Conservation (phyloP, 306 rosid genomes). For the Gastrolobium bilobum region DNA sequence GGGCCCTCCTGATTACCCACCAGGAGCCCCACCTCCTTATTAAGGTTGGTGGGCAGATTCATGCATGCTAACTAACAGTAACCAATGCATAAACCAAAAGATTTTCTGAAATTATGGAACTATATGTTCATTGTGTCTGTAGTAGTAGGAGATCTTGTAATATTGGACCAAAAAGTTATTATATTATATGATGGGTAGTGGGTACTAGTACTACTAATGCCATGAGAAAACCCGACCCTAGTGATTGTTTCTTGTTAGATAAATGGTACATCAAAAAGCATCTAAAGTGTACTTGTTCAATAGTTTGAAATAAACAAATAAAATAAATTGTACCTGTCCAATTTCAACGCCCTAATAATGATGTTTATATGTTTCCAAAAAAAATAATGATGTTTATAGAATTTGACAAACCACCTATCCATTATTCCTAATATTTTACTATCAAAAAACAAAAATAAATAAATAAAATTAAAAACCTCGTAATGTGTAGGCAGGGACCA, state of each 20-base stretch:
- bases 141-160: not conserved
- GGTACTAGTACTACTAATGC: not conserved
- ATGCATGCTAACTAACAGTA: conserved; percentile 4
- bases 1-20: conserved; percentile 2
- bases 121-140: not conserved
- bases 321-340: not conserved
- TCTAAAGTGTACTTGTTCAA: too few relatives aligned
- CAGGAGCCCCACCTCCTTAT: conserved; percentile 9
- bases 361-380: too few relatives aligned
- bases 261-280: not conserved
- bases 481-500: not conserved
- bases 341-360: not conserved
- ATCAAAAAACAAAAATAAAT: not conserved
- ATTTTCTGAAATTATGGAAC: not conserved
- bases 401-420: not conserved
- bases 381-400: too few relatives aligned
- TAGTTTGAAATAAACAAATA: too few relatives aligned
- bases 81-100: not conserved
- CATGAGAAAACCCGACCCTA: not conserved
- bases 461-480: not conserved
- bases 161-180: not conserved
- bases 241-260: not conserved
- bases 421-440: not conserved
- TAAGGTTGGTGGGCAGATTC: not conserved
- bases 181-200: not conserved